Evolutionary conservation across 768 basidiomycete genomes (phyloP), one percentile per base, ranked within the genome.

Genomic region (Pleurotus tuoliensis): DNA sequence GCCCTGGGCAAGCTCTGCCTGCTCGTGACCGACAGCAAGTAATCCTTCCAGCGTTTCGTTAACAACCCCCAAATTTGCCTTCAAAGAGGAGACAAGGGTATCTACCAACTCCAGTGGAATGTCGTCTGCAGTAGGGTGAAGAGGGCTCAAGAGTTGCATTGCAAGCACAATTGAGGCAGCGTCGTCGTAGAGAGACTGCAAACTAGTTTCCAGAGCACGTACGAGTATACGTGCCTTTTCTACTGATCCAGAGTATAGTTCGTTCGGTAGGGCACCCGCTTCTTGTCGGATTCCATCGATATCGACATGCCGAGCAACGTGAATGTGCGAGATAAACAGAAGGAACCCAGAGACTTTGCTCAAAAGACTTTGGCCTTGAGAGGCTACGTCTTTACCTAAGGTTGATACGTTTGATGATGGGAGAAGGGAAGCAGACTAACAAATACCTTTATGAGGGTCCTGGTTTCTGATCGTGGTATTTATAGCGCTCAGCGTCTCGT

Each of bases 231-330:
- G 79, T 16, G 90, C 92, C 56, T 77, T 83, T 45, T 84, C 83
- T 2, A 94, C 86, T 16, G 84, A 83, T 59, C 83, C 78, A 12
- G 75, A 65, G 65, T 91, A 92, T 34, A 75, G 66, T 16, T 80
- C 73, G 61, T 82, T 81, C 5, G 77, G 67, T 12, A 75, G 65
- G 8, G 72, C 73, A 1, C 76, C 71, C 25, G 51, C 20, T 11
- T 82, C 79, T 58, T 79, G 75, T 24, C 76, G 76, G 59, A 88
- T 78, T 13, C 87, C 88, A 61, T 93, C 90, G 57, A 94, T 82
- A 66, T 94, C 94, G 58, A 95, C 84, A 66, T 87, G 83, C 27
- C 84, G 82, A 16, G 91, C 91, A 53, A 95, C 70, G 67, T 94
- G 86, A 58, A 94, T 79, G 59, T 91, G 84, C 20, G 82, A 79